Base-by-base conservation (phyloP, 1,284 basidiomycete species). In the Thelephora terrestris region DNA sequence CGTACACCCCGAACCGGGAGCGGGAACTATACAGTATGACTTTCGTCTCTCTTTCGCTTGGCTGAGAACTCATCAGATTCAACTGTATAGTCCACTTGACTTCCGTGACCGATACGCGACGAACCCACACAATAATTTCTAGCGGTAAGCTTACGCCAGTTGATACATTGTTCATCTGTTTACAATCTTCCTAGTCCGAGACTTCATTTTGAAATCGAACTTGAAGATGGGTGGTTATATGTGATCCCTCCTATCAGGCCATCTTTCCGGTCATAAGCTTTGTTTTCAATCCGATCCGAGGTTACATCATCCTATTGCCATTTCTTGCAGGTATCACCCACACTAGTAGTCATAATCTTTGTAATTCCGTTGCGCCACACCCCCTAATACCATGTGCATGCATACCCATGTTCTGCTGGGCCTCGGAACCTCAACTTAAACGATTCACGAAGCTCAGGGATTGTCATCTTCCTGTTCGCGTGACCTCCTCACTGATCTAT, bases 1-100 rank as follows among this genome's bases (percentile, higher is more conserved):
- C 75, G 20, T 72, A 69, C 53, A 75, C 84, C 18, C 78, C 79
- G 16, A 85, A 82, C 61, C 82, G 73, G 54, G 71, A 75, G 43
- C 77, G 85, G 29, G 83, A 85, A 55, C 65, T 84, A 16, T 84
- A 78, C 58, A 75, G 85, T 85, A 56, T 49, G 78, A 66, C 35
- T 51, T 39, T 43, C 16, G 39, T 24, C 25, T 12, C 10, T 49
- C 34, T 47, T 49, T 27, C 48, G 23, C 24, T 25, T 7, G n/a
- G n/a, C n/a, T n/a, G n/a, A 46, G 10, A 29, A 12, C 44, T 47
- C 24, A 18, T 27, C 23, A 42, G 12, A 14, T 42, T 52, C 49
- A 40, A 53, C 17, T 29, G 44, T 5, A 2, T 18, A 86, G 84
- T 84, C 49, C 85, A 88, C 62, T 71, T 83, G 53, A 90, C 86